These are phyloP conservation scores for Eragrostis curvula DNA, from an alignment of 176 grass and related monocot species.

Conservation along the genomic window DNA sequence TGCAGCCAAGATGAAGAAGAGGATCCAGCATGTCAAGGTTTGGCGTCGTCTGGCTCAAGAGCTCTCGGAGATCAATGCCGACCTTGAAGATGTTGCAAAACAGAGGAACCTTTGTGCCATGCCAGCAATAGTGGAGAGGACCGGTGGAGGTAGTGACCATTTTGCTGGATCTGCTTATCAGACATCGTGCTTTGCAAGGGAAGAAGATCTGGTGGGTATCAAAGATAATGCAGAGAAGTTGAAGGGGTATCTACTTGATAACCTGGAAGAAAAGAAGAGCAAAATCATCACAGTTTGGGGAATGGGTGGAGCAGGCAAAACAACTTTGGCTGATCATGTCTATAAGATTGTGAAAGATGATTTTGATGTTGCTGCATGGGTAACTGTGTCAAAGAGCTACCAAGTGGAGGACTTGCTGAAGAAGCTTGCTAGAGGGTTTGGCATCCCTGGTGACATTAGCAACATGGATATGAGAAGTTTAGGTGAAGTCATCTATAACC, in stretches of 20 bases:
- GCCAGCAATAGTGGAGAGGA: no score
- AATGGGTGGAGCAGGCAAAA: conserved; percentile 7
- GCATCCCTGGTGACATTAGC: not conserved
- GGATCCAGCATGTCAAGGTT: not conserved
- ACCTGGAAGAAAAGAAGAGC: not conserved
- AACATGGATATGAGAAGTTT: not conserved
- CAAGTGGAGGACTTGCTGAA: not conserved
- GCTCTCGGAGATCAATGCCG: not conserved
- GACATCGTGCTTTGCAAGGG: not conserved
- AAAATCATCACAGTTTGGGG: not conserved
- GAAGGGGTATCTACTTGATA: not conserved
- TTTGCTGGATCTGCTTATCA: not conserved
- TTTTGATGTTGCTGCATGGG: not conserved
- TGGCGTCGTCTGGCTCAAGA: not conserved
- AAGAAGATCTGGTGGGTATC: conserved; percentile 31
- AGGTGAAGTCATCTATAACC: not conserved
- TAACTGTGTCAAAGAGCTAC: conserved; percentile 27
- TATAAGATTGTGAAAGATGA: conserved; percentile 15
- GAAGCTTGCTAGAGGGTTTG: not conserved
- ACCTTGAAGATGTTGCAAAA: not conserved
- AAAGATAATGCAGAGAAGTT: not conserved
- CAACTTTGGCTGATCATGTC: conserved; percentile 21
- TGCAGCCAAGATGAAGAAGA: not conserved
- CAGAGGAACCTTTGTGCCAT: not conserved
- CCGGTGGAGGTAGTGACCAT: no score